These are phyloP conservation scores for Gastrolobium bilobum DNA, from an alignment of 306 rosid genomes.

Conservation along the genomic window DNA sequence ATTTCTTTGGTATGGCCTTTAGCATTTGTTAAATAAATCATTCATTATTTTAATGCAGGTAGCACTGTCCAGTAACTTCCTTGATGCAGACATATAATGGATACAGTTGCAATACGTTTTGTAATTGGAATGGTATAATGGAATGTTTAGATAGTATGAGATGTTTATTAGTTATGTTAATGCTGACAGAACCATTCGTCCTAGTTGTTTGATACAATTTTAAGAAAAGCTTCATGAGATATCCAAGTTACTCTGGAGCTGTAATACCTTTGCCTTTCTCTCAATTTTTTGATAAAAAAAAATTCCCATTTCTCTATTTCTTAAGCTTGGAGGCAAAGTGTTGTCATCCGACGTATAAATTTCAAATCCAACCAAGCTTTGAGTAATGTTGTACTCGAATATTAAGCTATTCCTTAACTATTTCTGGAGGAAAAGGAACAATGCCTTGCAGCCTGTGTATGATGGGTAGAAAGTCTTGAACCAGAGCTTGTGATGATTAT, in stretches of 20 bases:
- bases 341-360: slow-evolving; percentile 1
- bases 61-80: slow-evolving; percentile 69
- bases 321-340: neutral
- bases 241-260: neutral
- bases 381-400: neutral
- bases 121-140: neutral
- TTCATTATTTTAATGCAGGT: slow-evolving; percentile 64
- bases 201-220: slow-evolving; percentile 26
- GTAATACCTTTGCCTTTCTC: neutral
- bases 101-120: neutral
- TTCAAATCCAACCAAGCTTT: neutral
- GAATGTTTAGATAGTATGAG: slow-evolving; percentile 3
- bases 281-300: neutral
- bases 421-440: too few species aligned
- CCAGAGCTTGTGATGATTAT: too few species aligned
- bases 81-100: slow-evolving; percentile 78
- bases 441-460: too few species aligned
- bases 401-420: neutral
- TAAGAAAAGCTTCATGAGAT: neutral
- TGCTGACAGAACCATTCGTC: slow-evolving; percentile 22
- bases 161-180: neutral
- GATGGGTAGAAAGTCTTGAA: too few species aligned
- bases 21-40: neutral
- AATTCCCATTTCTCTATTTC: neutral
- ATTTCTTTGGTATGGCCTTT: slow-evolving; percentile 12